Evolutionary conservation across 768 basidiomycete genomes (phyloP).

Genomic region (Pleurotus tuoliensis): DNA sequence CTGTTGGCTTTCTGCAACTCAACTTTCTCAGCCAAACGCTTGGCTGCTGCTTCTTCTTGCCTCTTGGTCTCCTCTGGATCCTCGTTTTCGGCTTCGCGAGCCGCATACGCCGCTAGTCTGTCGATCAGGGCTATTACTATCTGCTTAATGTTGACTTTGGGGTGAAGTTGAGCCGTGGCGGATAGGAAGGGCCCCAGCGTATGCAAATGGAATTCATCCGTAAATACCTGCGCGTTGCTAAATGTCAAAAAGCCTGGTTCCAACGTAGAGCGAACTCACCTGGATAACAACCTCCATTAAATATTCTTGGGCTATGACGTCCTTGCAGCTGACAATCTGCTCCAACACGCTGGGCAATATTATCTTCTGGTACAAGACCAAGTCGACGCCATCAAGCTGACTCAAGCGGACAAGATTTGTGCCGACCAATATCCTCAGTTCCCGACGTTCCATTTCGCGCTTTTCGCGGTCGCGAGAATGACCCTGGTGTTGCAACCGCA

Average conservation of each 20-base stretch:
- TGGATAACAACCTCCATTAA: slow-evolving; percentile 99
- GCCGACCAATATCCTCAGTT: slow-evolving; percentile 93
- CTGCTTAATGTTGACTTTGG: slow-evolving; percentile 97
- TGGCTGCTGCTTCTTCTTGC: slow-evolving; percentile 91
- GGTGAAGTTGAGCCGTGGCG: slow-evolving; percentile 93
- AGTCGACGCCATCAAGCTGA: slow-evolving; percentile 94
- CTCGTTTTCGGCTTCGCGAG: slow-evolving; percentile 95
- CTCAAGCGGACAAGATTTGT: slow-evolving; percentile 95
- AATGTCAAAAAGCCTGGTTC: no score
- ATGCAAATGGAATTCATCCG: slow-evolving; percentile 97
- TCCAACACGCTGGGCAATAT: slow-evolving; percentile 94
- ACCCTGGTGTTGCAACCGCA: slow-evolving; percentile 95
- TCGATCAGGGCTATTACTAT: slow-evolving; percentile 98
- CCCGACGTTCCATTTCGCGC: slow-evolving; percentile 92
- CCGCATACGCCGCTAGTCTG: slow-evolving; percentile 91
- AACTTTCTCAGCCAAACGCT: slow-evolving; percentile 83
- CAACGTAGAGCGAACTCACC: slow-evolving; percentile 35
- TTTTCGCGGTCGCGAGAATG: slow-evolving; percentile 97
- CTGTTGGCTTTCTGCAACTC: slow-evolving; percentile 64
- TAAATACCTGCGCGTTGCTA: slow-evolving; percentile 68
- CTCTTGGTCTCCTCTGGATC: slow-evolving; percentile 91
- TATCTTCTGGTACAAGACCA: slow-evolving; percentile 80
- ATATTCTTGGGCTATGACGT: slow-evolving; percentile 98
- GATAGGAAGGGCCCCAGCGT: slow-evolving; percentile 95
- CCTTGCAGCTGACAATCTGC: slow-evolving; percentile 97